Base-by-base conservation (phyloP, 176 grass and related monocot genomes). In the Rhynchospora pubera region DNA sequence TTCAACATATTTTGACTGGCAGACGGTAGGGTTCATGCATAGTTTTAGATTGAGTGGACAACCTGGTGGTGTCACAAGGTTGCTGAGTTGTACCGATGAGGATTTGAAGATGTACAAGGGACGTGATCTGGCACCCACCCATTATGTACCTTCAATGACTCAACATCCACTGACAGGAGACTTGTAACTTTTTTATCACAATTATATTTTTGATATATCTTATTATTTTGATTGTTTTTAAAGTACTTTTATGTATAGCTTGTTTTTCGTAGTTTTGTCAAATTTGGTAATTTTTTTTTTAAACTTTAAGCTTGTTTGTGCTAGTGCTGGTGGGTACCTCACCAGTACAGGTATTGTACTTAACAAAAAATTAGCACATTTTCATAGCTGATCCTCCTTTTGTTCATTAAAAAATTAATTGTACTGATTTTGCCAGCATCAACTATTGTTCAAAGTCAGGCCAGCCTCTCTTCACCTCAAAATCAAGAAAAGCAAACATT, bases 91-190 rank as follows among this genome's bases (percentile, higher is more conserved):
- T 80, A 88, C 87, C 15, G 87, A 95, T 44, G 89, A 95, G 57
- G 89, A 90, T 43, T 90, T 99, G 89, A 90, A 90, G 87, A 75
- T 82, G 58, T 99, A 99, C 69, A 95, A 87, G 78, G 92, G 96
- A 19, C 91, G 85, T 73, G 89, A 95, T 74, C 87, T 99, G 83
- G 96, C 92, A 85, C 91, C 92, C 16, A 99, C 96, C 52, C 96
- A 99, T 80, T 89, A 95, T 66, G 96, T 99, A 77, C 96, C 96
- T 90, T 99, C 96, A 63, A 99, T 99, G 96, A 93, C 65, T 86
- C 77, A 60, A 48, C 82, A 99, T 87, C 96, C 96, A 84, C 68
- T 95, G 85, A 99, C 96, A 79, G 92, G 92, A 81, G 96, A 99
- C 84, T 93, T 93, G 92, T 99, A 95, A 64, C 74, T 57, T 70